phyloP scores from a whole-genome alignment of 495 filamentous ascomycete species.

The Neurospora sp. region DNA sequence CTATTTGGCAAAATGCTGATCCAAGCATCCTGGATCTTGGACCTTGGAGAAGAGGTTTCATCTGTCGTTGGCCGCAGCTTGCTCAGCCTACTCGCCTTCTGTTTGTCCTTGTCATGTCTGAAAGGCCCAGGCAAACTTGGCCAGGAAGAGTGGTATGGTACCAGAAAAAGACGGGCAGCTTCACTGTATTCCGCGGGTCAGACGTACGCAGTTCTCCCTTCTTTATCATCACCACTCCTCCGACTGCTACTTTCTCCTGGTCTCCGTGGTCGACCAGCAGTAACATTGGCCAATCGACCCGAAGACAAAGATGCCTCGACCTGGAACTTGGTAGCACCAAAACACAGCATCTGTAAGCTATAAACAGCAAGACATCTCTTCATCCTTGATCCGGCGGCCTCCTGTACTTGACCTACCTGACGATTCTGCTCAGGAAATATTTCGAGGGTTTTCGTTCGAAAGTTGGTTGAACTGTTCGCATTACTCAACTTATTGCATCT shows the following conservation, averaged over 20 bases:
- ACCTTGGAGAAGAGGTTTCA: slow-evolving; percentile 5
- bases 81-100: slow-evolving; percentile 2
- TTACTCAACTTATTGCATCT: background rate
- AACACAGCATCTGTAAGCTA: background rate
- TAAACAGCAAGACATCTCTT: background rate
- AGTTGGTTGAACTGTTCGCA: background rate
- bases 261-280: background rate
- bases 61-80: background rate
- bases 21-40: slow-evolving; percentile 1
- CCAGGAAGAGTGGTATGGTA: background rate
- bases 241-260: background rate
- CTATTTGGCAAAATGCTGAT: slow-evolving; percentile 21
- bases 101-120: background rate
- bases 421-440: background rate
- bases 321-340: background rate
- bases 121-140: slow-evolving; percentile 1
- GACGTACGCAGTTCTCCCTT: background rate
- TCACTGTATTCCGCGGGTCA: background rate
- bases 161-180: background rate
- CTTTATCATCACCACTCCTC: background rate
- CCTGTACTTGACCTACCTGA: background rate
- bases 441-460: background rate
- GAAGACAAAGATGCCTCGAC: background rate
- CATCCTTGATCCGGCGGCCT: background rate
- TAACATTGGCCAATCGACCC: background rate